Base-by-base conservation (phyloP, 1,284 basidiomycete species). In the Uromyces viciae-fabae region DNA sequence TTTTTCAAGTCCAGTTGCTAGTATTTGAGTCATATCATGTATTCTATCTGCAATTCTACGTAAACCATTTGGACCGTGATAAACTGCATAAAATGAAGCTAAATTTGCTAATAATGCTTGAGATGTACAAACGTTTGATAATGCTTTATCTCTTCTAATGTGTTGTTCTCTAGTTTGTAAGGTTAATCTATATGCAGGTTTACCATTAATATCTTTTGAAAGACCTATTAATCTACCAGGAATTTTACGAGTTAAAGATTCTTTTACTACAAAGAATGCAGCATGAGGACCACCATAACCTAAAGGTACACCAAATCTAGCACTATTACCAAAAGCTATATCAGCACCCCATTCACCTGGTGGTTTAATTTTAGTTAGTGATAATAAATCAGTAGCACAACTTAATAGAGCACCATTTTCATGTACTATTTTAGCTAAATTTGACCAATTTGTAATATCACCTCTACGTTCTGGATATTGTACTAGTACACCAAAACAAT, bases 261-360 rank as follows among this genome's bases (percentile, higher is more conserved):
- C 94, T 33, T 91, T 92, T 82, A 94, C 94, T 8, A 96, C 93
- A 86, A 99, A 99, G 90, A 99, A 99, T 9, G 93, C 95, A 22
- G 92, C 95, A 85, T 96, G 94, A 31, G 94, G 94, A 31, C 94
- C 94, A 82, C 94, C 94, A 85, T 94, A 95, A 40, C 94, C 94
- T 74, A 90, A 90, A 40, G 94, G 93, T 38, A 95, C 94, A 81
- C 96, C 96, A 85, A 99, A 99, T 58, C 96, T 91, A 62, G 93
- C 95, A 49, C 94, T 93, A 86, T 96, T 98, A 58, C 96, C 96
- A 75, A 96, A 88, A 2, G 95, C 95, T 83, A 99, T 92, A 86
- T 99, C 96, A 46, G 95, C 95, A 71, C 96, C 96, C 94, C 96
- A 98, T 88, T 98, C 96, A 81, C 96, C 96, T 15, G 96, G 96